These are phyloP conservation scores for Paxillus rubicundulus DNA, from an alignment of 768 basidiomycete species.

Conservation along the genomic window DNA sequence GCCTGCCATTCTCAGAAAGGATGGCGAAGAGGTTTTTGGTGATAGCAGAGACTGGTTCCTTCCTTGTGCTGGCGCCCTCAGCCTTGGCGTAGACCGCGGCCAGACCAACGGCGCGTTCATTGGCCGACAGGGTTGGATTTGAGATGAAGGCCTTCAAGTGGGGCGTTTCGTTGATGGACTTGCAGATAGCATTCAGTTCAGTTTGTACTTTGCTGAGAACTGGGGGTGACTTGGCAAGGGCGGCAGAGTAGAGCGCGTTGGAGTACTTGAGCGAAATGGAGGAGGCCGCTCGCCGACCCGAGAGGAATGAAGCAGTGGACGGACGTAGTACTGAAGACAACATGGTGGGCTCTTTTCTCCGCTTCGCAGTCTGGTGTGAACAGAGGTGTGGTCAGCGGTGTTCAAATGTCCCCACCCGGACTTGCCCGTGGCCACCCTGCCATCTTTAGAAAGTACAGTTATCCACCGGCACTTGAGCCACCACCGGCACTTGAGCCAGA, in stretches of 20 bases:
- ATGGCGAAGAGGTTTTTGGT: slow-evolving; percentile 90
- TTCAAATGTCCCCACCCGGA: neutral
- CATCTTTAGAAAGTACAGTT: neutral
- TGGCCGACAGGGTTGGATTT: slow-evolving; percentile 88
- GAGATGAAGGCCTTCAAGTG: slow-evolving; percentile 69
- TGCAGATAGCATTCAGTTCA: slow-evolving; percentile 72
- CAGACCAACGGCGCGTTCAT: slow-evolving; percentile 73
- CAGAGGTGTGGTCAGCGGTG: neutral
- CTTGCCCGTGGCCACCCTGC: neutral
- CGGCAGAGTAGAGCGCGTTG: slow-evolving; percentile 76
- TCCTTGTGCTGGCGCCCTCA: slow-evolving; percentile 60
- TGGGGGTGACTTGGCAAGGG: slow-evolving; percentile 79
- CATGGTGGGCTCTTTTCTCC: slow-evolving; percentile 40
- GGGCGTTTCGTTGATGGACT: slow-evolving; percentile 62
- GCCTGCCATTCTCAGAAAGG: slow-evolving; percentile 90
- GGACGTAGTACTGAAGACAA: slow-evolving; percentile 56
- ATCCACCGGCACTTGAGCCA: no score
- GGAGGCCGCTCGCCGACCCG: slow-evolving; percentile 66
- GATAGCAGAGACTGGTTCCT: slow-evolving; percentile 76
- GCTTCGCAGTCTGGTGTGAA: neutral
- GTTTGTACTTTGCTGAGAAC: slow-evolving; percentile 82
- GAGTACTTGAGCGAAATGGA: slow-evolving; percentile 82
- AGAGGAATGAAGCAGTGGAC: slow-evolving; percentile 37
- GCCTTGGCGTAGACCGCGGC: slow-evolving; percentile 62
- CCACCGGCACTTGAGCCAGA: no score